Conservation (phyloP, 2,329 filamentous ascomycete genomes). For the Epicoccum nigrum region DNA sequence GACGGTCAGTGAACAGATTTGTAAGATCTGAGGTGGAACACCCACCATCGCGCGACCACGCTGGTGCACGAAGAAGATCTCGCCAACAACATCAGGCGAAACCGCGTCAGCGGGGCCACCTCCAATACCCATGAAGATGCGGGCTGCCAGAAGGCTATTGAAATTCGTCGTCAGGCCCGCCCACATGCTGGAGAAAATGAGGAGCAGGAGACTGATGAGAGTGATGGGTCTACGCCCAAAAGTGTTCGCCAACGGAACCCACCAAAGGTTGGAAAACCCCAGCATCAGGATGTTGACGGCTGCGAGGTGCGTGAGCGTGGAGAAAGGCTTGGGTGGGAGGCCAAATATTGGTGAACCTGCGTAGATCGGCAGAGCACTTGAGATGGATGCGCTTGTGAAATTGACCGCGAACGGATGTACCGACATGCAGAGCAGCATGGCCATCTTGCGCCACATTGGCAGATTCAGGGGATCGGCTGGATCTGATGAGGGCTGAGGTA, state of each 20-base stretch:
- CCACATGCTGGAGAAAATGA: conserved; percentile 48
- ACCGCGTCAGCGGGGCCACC: conserved; percentile 49
- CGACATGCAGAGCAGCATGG: conserved; percentile 47
- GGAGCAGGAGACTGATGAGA: conserved; percentile 44
- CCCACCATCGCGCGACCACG: conserved; percentile 49
- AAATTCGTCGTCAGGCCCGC: conserved; percentile 48
- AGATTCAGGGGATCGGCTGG: conserved; percentile 52
- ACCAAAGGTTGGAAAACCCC: conserved; percentile 49
- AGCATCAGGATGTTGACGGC: conserved; percentile 50
- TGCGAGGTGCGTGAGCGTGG: conserved; percentile 44
- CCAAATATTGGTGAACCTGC: conserved; percentile 40
- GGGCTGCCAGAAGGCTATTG: conserved; percentile 46
- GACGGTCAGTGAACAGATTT: not conserved
- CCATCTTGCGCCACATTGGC: conserved; percentile 44
- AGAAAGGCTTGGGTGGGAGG: conserved; percentile 38
- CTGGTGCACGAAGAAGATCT: conserved; percentile 52
- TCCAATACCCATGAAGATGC: conserved; percentile 48
- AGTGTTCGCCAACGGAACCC: conserved; percentile 51
- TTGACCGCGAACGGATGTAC: conserved; percentile 48
- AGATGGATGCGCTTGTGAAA: conserved; percentile 45
- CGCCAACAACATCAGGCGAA: conserved; percentile 50
- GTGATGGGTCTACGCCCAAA: conserved; percentile 50
- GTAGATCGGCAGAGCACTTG: conserved; percentile 46
- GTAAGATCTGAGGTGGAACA: not conserved
- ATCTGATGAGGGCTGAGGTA: conserved; percentile 49